Base-by-base conservation (phyloP, 148 eudicot species). In the Silene uniflora region DNA sequence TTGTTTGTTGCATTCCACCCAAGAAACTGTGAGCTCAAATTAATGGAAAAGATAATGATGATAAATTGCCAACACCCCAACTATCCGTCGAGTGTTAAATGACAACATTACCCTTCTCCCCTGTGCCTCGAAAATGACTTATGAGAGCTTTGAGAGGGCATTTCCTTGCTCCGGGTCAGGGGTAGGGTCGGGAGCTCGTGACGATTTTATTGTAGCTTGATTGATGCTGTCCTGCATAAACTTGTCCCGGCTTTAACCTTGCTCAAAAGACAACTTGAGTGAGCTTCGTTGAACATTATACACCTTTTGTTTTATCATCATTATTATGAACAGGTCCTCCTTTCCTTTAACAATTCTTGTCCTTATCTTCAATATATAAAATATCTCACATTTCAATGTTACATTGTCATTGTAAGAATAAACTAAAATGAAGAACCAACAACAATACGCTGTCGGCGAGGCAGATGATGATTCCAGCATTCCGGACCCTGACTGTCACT, bases 401-500 rank as follows among this genome's bases (percentile, higher is more conserved):
- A 12, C 14, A 11, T 3, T 49, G 14, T 52, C 56, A 13, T 52
- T 11, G 55, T 12, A 13, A 27, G 18, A 70, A 12, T 1, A 58
- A 2, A 55, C 17, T 1, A 8, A 77, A 16, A 77, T 77, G 80
- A 70, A 54, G 14, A 69, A 77, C 29, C 65, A 70, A 4, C 44
- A 70, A 14, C 61, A 23, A n/a, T n/a, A 32, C 9, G 61, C 62
- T 24, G 72, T 17, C 5, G 61, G 56, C 22, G 67, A 63, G 17
- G 81, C 29, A 18, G 77, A 67, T 0, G 62, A 21, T 18, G 78
- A 55, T 4, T 19, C 44, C n/a, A 70, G 77, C 6, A 72, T 70
- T 5, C 78, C 78, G 19, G 74, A 13, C 14, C 16, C 13, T 6
- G 80, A 67, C 27, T 70, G 29, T 66, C 78, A 75, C 19, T 87